Base-by-base conservation (phyloP, 352 stramenopile species). In the Phytophthora brassicae region DNA sequence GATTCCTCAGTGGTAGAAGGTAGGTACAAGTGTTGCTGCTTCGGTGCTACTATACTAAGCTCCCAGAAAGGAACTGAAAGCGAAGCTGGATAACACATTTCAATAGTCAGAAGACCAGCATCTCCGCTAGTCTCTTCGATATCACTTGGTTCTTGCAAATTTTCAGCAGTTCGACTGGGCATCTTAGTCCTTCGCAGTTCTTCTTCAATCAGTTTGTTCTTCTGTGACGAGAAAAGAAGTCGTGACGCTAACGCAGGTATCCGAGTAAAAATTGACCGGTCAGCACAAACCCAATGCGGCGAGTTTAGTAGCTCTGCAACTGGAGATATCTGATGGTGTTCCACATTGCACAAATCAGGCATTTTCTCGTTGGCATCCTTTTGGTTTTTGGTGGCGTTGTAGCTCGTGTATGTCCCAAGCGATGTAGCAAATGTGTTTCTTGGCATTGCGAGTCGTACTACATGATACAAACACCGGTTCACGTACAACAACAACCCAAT, bases 211-310 rank as follows among this genome's bases (percentile, higher is more conserved):
- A 85, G 48, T 38, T 51, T 63, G 12, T 76, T 53, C 33, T 83
- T 85, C 43, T 85, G 76, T n/a, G 64, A 54, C 14, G 36, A 63
- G 31, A 83, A 83, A 0, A 85, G 58, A 35, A 79, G 23, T 22
- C 35, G 20, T 22, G 33, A 20, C 6, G 59, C 59, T 12, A 79
- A n/a, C 1, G 20, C 4, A 9, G 49, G 23, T 12, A 78, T 48
- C 12, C 24, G 16, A 14, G 22, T 31, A 28, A 79, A 72, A 7
- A 31, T 24, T n/a, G 62, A 73, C 1, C 53, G 60, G 39, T 80
- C 66, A 0, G 55, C 28, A 19, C 49, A 14, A 16, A 28, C 35
- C 71, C 66, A 81, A 50, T 66, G 31, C 13, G 59, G 39, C 6
- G 65, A 72, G 28, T 68, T 72, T 7, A 68, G 8, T 19, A 81